Evolutionary conservation across 2,329 filamentous ascomycete species (phyloP).

Genomic region (Phialemoniopsis sp.): DNA sequence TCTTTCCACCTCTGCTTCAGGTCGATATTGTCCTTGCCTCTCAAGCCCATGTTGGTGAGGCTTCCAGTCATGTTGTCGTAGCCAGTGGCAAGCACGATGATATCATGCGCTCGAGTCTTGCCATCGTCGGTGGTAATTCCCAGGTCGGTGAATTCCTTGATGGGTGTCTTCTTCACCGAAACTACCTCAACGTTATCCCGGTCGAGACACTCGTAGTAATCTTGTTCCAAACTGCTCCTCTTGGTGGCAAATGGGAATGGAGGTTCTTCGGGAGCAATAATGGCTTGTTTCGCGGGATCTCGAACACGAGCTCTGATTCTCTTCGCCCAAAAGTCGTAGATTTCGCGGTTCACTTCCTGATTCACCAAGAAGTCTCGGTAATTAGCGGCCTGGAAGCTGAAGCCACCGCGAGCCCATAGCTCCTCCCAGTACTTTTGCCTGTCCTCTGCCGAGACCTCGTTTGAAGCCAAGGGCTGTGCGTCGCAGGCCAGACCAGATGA

Average conservation of each 20-base stretch:
- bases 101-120: slow-evolving; percentile 26
- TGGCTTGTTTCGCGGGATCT: background rate
- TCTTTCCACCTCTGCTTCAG: slow-evolving; percentile 25
- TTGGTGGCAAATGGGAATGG: slow-evolving; percentile 43
- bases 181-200: slow-evolving; percentile 39
- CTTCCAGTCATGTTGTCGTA: slow-evolving; percentile 28
- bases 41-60: slow-evolving; percentile 8
- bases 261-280: slow-evolving; percentile 37
- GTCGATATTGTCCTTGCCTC: slow-evolving; percentile 17
- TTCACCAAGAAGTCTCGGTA: background rate
- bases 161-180: slow-evolving; percentile 27
- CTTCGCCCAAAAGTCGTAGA: no score
- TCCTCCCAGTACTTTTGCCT: no score
- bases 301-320: no score
- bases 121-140: slow-evolving; percentile 35
- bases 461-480: slow-evolving; percentile 31
- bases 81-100: slow-evolving; percentile 25
- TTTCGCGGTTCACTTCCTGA: no score
- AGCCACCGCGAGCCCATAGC: slow-evolving; percentile 24
- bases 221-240: slow-evolving; percentile 38
- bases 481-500: slow-evolving; percentile 50
- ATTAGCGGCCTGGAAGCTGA: slow-evolving; percentile 6
- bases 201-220: slow-evolving; percentile 46
- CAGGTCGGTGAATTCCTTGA: slow-evolving; percentile 28
- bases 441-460: no score